These are phyloP conservation scores for Backusella tarrabulga DNA, from an alignment of 192 early-diverging fungal genomes.

Conservation along the genomic window DNA sequence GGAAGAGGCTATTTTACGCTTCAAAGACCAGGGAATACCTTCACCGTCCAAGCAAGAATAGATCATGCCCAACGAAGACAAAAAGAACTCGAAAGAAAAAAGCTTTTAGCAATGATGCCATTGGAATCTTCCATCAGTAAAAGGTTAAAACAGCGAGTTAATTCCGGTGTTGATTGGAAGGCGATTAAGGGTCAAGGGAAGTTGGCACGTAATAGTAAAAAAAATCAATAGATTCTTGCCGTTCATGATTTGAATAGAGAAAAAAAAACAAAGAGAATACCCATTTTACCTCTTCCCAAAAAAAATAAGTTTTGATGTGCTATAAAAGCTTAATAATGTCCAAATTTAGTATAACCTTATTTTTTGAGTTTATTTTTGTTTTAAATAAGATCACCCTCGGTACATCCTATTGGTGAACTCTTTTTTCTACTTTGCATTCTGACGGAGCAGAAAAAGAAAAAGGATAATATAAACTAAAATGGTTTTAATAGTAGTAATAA, in stretches of 20 bases:
- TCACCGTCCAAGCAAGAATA: not conserved
- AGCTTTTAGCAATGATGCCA: not conserved
- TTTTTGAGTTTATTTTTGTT: not conserved
- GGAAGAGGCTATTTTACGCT: not conserved
- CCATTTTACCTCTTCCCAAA: not conserved
- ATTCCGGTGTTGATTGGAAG: not conserved
- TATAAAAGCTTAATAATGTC: not conserved
- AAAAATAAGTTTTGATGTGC: not conserved
- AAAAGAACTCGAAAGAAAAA: not conserved
- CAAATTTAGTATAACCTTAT: slow-evolving; percentile 4
- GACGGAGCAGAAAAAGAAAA: not conserved
- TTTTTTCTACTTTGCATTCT: not conserved
- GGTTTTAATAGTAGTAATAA: not conserved
- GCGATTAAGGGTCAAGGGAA: not conserved
- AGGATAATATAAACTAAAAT: not conserved
- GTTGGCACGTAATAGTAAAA: not conserved
- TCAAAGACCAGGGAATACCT: not conserved
- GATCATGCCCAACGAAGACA: not conserved
- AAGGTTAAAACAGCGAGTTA: not conserved
- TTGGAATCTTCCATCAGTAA: not conserved
- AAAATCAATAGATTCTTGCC: not conserved
- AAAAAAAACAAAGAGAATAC: not conserved
- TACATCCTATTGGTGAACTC: not conserved
- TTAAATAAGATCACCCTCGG: not conserved
- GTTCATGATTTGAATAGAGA: not conserved